Evolutionary conservation across 2,329 filamentous ascomycete genomes (phyloP), one percentile per base, ranked within the genome.

Genomic region (Neonectria ditissima): DNA sequence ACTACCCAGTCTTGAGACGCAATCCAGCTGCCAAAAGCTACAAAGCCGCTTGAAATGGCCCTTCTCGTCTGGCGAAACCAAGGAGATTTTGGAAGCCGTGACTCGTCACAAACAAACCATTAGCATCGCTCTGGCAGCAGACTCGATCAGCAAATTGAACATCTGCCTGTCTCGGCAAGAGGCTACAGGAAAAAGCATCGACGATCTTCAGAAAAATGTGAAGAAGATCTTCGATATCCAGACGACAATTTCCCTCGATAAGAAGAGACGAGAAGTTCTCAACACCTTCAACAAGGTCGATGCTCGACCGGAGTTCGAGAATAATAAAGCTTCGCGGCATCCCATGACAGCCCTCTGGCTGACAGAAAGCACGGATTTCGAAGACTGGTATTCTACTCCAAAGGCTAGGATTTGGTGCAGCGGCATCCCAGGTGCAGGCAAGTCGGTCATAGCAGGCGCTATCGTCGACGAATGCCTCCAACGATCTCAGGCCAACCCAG

Each of bases 341-440:
- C 22, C 30, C 1, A 20, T 59, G 1, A 64, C 60, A 6, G 65
- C 51, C 1, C 32, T 60, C 8, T 67, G 63, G 59, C 14, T 65
- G 1, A 62, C 59, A 2, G 8, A 61, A 2, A 24, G 37, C 0
- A 9, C 14, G 0, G 55, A 60, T 3, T 60, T 65, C 13, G 32
- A 48, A 6, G 37, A 58, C 1, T 66, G 57, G 57, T 59, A 48
- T 5, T 16, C 1, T 0, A 53, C 24, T 0, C 54, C 26, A 0
- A 32, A n/a, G 5, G 53, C 51, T 0, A 61, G 18, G 10, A n/a
- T 48, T 1, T 65, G 64, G 64, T 37, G 55, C 0, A 59, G 9
- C 5, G 64, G 64, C 22, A 66, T 66, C 2, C 64, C 64, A 2
- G 64, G 64, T 0, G 64, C 53, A 6, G 64, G 64, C 2, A 66